A percentile compares a stretch with the other conserved stretches of the same genome.
Conservation (phyloP, 129 eudicot genomes). For the Flaveria brownii region DNA sequence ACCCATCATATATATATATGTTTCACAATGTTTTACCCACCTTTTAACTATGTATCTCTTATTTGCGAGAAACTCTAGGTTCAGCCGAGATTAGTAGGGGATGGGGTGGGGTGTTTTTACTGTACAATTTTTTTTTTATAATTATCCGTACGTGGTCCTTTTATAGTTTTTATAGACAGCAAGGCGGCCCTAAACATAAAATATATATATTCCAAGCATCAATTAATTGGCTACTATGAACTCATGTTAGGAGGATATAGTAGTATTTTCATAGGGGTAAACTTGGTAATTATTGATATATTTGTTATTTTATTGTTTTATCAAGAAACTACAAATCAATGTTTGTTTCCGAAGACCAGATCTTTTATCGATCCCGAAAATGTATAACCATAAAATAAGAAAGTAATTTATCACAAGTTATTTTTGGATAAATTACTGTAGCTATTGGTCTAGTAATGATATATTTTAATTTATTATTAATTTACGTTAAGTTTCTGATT, state of each 20-base stretch:
- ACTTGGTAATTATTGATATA: constrained; percentile 14
- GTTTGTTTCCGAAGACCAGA: neutral
- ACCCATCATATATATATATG: too few relatives aligned
- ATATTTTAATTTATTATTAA: too few relatives aligned
- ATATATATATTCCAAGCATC: constrained; percentile 30
- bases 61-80: constrained; percentile 21
- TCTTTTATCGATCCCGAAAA: too few relatives aligned
- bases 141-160: constrained; percentile 37
- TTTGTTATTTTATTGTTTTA: neutral
- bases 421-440: too few relatives aligned
- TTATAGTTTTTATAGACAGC: constrained; percentile 27
- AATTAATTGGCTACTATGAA: constrained; percentile 34
- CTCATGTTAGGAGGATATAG: constrained; percentile 25
- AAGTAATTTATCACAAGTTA: too few relatives aligned
- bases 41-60: neutral
- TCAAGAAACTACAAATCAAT: neutral
- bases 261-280: constrained; percentile 41
- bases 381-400: too few relatives aligned
- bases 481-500: too few relatives aligned
- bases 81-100: constrained; percentile 8
- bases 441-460: too few relatives aligned
- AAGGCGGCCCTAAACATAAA: constrained; percentile 36
- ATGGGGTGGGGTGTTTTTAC: constrained; percentile 23
- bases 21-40: neutral
- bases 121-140: constrained; percentile 17